Conservation (phyloP, 1,284 basidiomycete species). For the Ceratobasidium sp. region DNA sequence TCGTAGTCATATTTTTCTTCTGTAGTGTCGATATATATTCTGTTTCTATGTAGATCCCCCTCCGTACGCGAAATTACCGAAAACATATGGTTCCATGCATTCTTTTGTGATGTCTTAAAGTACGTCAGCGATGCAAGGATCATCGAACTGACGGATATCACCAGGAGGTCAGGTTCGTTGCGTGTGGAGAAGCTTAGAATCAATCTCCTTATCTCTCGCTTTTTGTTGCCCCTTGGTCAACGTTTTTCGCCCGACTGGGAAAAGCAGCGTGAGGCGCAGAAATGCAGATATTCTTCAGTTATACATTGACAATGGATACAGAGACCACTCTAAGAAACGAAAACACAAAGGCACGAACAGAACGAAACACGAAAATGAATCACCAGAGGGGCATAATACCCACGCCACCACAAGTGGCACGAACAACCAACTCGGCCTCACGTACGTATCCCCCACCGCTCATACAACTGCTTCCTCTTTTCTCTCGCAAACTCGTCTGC, state of each 20-base stretch:
- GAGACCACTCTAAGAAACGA: neutral
- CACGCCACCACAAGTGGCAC: constrained; percentile 9
- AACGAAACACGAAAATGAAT: neutral
- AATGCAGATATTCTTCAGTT: neutral
- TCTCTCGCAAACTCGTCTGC: constrained; percentile 29
- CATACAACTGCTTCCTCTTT: constrained; percentile 12
- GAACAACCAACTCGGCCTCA: neutral
- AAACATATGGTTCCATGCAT: constrained; percentile 12
- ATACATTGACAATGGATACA: constrained; percentile 9
- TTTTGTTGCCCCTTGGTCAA: too few relatives aligned
- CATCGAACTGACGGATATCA: constrained; percentile 13
- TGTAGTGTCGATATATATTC: neutral
- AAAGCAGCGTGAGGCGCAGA: neutral
- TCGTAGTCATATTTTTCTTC: constrained; percentile 5
- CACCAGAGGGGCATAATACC: constrained; percentile 22
- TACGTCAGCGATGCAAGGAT: constrained; percentile 30
- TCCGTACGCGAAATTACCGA: constrained; percentile 13
- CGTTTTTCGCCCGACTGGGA: neutral
- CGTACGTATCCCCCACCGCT: constrained; percentile 25
- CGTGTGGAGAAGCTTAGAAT: constrained; percentile 7
- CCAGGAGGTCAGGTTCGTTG: constrained; percentile 9
- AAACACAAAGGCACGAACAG: neutral
- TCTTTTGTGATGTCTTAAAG: constrained; percentile 3
- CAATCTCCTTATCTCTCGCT: neutral
- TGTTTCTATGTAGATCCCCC: constrained; percentile 28